These are phyloP conservation scores for Pelargonium fulgidum DNA, from an alignment of 441 rosid species.

Conservation along the genomic window DNA sequence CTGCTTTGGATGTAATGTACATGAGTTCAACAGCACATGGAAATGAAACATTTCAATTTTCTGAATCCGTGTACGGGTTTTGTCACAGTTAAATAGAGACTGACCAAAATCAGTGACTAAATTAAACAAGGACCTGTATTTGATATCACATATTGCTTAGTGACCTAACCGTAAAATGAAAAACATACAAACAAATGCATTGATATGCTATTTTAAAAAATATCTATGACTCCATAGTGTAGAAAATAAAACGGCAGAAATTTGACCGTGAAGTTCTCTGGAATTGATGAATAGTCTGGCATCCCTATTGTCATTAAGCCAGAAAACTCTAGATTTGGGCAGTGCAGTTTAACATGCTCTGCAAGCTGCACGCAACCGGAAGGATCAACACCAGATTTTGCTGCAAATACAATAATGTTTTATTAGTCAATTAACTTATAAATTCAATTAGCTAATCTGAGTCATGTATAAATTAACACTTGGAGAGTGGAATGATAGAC, in stretches of 20 bases:
- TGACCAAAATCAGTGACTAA: too few species aligned
- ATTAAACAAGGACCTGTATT: background rate
- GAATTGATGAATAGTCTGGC: conserved; percentile 82
- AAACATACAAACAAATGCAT: background rate
- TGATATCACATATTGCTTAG: background rate
- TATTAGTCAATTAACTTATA: conserved; percentile 13
- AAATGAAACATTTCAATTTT: background rate
- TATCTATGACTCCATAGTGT: background rate
- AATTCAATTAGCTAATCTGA: background rate
- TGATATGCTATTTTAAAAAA: background rate
- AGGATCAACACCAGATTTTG: conserved; percentile 78
- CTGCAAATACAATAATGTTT: conserved; percentile 35
- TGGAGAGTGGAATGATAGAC: too few species aligned
- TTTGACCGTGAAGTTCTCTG: conserved; percentile 74
- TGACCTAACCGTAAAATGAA: background rate
- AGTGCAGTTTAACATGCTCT: conserved; percentile 48
- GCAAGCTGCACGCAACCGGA: conserved; percentile 59
- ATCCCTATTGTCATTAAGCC: conserved; percentile 93
- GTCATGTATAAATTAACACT: too few species aligned
- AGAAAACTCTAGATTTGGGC: conserved; percentile 67
- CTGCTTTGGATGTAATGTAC: background rate
- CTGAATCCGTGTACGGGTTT: background rate
- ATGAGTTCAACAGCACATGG: background rate
- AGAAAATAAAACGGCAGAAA: conserved; percentile 5
- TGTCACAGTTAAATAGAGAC: background rate